Evolutionary conservation across 2,329 filamentous ascomycete species (phyloP).

Genomic region (Tolypocladium inflatum): DNA sequence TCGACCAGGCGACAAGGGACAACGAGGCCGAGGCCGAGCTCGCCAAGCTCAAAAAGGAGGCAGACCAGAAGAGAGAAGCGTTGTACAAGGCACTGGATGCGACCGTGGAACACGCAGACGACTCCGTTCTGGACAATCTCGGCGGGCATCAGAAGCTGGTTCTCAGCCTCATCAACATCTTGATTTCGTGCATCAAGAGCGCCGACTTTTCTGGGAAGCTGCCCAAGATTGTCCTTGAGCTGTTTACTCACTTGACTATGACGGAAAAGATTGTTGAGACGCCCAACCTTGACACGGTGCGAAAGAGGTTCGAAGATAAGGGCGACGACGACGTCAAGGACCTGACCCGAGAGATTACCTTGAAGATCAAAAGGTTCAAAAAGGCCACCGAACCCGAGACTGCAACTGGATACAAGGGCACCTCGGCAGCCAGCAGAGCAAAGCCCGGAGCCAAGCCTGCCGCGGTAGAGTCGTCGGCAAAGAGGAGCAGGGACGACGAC

Average conservation of each 20-base stretch:
- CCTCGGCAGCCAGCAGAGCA: slow-evolving; percentile 27
- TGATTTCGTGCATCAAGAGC: slow-evolving; percentile 44
- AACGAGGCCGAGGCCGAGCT: slow-evolving; percentile 26
- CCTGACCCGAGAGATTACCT: slow-evolving; percentile 48
- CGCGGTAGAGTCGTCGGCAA: slow-evolving; percentile 18
- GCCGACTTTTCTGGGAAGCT: slow-evolving; percentile 43
- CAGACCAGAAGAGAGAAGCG: slow-evolving; percentile 35
- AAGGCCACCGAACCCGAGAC: slow-evolving; percentile 23
- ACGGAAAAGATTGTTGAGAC: slow-evolving; percentile 52
- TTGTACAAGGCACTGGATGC: slow-evolving; percentile 43
- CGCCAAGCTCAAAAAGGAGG: slow-evolving; percentile 27
- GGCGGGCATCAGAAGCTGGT: slow-evolving; percentile 49
- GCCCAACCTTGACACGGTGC: slow-evolving; percentile 56
- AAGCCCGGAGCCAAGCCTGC: slow-evolving; percentile 22
- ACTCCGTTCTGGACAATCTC: slow-evolving; percentile 46
- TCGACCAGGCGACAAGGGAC: slow-evolving; percentile 33
- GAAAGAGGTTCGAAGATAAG: slow-evolving; percentile 53
- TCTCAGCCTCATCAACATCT: slow-evolving; percentile 40
- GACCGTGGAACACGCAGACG: slow-evolving; percentile 44
- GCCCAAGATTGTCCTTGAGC: slow-evolving; percentile 45
- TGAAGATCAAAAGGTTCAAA: slow-evolving; percentile 31
- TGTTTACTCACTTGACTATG: slow-evolving; percentile 54
- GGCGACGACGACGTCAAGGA: slow-evolving; percentile 56
- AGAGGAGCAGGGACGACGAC: slow-evolving; percentile 31
- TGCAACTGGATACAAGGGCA: slow-evolving; percentile 27